These are phyloP conservation scores for Eucalyptus erythrocorys DNA, from an alignment of 345 rosid genomes.

Conservation along the genomic window DNA sequence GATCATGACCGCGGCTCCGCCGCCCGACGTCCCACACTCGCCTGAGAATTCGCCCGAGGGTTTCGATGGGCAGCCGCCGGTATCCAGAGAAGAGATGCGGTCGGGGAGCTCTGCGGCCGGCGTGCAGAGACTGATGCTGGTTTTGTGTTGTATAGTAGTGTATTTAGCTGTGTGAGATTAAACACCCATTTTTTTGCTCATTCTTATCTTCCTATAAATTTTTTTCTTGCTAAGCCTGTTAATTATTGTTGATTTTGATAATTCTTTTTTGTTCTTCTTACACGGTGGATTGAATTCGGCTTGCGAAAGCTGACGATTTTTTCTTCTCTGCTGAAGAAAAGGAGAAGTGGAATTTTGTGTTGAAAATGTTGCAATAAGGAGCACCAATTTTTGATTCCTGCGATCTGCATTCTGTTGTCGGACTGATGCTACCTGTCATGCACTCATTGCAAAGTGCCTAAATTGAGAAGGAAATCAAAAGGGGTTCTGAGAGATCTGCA, in stretches of 20 bases:
- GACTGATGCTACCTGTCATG: background rate
- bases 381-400: background rate
- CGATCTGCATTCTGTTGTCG: background rate
- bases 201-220: background rate
- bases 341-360: background rate
- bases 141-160: constrained; percentile 49
- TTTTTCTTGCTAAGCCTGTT: background rate
- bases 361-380: background rate
- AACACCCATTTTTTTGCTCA: background rate
- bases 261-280: background rate
- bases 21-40: constrained; percentile 32
- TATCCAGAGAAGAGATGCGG: constrained; percentile 9
- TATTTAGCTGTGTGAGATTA: constrained; percentile 33
- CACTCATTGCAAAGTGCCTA: background rate
- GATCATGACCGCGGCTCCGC: constrained; percentile 13
- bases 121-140: background rate
- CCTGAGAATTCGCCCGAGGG: constrained; percentile 31
- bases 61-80: constrained; percentile 27
- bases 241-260: background rate
- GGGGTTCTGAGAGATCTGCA: background rate
- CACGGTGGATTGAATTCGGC: constrained; percentile 28
- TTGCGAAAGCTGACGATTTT: background rate
- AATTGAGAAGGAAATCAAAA: background rate
- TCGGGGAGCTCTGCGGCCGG: constrained; percentile 12
- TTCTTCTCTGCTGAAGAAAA: background rate